These are phyloP conservation scores for Sporisorium exsertum DNA, from an alignment of 1,284 basidiomycete genomes.

Conservation along the genomic window DNA sequence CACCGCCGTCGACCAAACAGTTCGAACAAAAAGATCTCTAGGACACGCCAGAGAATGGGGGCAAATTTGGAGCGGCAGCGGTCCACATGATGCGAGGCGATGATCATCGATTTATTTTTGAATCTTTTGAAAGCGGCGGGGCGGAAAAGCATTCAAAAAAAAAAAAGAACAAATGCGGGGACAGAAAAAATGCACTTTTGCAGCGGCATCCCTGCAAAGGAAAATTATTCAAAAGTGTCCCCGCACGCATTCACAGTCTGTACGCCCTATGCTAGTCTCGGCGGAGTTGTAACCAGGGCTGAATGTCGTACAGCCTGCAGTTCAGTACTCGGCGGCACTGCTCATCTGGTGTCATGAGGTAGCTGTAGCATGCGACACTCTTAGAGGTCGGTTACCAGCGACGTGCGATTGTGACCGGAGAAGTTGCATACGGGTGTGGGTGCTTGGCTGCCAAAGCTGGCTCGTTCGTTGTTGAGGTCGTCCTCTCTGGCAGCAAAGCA, in stretches of 20 bases:
- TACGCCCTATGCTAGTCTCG: neutral
- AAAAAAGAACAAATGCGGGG: neutral
- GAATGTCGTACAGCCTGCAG: neutral
- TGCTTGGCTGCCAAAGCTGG: too few species aligned
- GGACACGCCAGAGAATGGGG: too few species aligned
- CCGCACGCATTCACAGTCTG: slow-evolving; percentile 4
- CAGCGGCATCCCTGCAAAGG: neutral
- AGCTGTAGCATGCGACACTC: too few species aligned
- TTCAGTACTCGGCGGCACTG: neutral
- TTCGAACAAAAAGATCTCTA: too few species aligned
- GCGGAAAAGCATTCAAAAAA: neutral
- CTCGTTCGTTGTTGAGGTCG: too few species aligned
- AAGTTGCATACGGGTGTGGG: too few species aligned
- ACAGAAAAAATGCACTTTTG: too few species aligned
- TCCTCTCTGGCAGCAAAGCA: too few species aligned
- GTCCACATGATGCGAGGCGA: neutral
- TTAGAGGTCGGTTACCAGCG: too few species aligned
- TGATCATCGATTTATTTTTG: neutral
- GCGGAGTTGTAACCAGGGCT: neutral
- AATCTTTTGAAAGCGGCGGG: neutral
- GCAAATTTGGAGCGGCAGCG: too few species aligned
- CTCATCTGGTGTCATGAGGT: neutral
- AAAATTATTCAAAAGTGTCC: neutral
- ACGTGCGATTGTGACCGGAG: too few species aligned
- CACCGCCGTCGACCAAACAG: too few species aligned